Evolutionary conservation across 176 grass and related monocot species (phyloP).

Genomic region (Juncus inflexus): DNA sequence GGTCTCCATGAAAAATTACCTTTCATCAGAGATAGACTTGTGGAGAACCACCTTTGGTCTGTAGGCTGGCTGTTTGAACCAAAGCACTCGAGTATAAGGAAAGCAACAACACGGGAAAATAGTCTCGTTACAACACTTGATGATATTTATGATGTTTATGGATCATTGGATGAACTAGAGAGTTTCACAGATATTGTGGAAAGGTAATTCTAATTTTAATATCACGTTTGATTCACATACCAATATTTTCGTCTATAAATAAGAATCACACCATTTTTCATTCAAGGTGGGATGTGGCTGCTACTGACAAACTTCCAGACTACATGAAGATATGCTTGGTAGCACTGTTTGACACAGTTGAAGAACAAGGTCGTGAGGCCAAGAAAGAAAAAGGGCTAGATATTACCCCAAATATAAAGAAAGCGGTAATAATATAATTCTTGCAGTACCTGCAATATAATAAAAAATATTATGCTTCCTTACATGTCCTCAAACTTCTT

Average conservation of each 20-base stretch:
- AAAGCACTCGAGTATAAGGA: neutral
- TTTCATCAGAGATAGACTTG: constrained; percentile 26
- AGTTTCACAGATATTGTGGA: constrained; percentile 21
- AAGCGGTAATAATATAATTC: constrained; percentile 9
- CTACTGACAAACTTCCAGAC: constrained; percentile 11
- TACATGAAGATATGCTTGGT: constrained; percentile 18
- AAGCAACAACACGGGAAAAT: constrained; percentile 6
- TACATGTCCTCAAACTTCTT: too few species aligned
- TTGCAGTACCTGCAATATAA: too few species aligned
- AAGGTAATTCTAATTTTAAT: constrained; percentile 2
- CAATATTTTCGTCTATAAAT: neutral
- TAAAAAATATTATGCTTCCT: too few species aligned
- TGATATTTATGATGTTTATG: constrained; percentile 41
- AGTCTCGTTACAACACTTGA: constrained; percentile 19
- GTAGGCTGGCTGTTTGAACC: constrained; percentile 22
- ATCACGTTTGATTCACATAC: neutral
- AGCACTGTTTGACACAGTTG: constrained; percentile 22
- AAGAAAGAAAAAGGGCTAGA: constrained; percentile 17
- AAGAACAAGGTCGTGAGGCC: constrained; percentile 3
- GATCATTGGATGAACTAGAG: constrained; percentile 21
- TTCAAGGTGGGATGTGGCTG: constrained; percentile 22
- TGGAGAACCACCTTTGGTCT: constrained; percentile 18
- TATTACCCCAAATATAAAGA: constrained; percentile 9
- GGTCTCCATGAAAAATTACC: constrained; percentile 3
- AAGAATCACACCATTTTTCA: neutral